Evolutionary conservation across 2,329 filamentous ascomycete species (phyloP).

Genomic region (Cryphonectria naterciae): DNA sequence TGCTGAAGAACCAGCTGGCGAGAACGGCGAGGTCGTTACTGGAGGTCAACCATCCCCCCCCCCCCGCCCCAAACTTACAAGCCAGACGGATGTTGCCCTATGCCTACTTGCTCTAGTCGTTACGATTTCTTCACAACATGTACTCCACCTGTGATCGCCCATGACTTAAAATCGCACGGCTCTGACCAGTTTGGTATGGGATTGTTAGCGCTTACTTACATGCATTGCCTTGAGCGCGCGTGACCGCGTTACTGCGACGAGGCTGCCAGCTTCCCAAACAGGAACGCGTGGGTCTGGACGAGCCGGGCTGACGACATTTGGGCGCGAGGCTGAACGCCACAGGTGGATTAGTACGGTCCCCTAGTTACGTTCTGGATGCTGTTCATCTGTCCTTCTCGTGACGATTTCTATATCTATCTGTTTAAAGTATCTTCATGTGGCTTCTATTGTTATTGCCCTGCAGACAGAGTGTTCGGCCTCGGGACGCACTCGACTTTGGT

Average conservation of each 20-base stretch:
- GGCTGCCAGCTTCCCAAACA: slow-evolving; percentile 15
- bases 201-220: neutral
- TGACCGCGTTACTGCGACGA: slow-evolving; percentile 1
- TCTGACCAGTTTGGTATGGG: neutral
- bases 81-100: neutral
- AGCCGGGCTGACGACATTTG: neutral
- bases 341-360: neutral
- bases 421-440: too few relatives aligned
- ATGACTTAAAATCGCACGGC: neutral
- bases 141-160: neutral
- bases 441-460: too few relatives aligned
- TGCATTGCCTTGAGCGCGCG: neutral
- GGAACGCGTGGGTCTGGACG: neutral
- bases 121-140: neutral
- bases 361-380: neutral
- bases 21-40: too few relatives aligned
- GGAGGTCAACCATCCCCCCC: neutral
- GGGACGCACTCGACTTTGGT: neutral
- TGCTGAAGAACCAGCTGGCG: too few relatives aligned
- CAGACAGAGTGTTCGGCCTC: too few relatives aligned
- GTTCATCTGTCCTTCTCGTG: neutral
- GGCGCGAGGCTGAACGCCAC: slow-evolving; percentile 5
- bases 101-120: neutral
- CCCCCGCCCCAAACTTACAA: too few relatives aligned
- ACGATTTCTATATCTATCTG: neutral